Base-by-base conservation (phyloP, 176 grass and related monocot species). In the Raddia guianensis region DNA sequence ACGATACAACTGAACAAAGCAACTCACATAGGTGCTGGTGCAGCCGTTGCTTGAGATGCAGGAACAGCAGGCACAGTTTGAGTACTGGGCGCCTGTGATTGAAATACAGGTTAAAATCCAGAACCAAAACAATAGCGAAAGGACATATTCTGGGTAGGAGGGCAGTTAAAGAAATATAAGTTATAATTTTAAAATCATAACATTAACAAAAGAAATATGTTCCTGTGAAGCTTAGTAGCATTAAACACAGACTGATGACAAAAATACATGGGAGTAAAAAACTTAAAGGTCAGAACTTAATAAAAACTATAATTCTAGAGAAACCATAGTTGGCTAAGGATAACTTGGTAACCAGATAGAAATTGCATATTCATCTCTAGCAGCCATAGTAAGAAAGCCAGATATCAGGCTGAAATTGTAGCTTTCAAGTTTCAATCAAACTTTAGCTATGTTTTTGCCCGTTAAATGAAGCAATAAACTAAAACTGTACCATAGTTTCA, bases 71-170 rank as follows among this genome's bases (percentile, higher is more conserved):
- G 72, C 13, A 87, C 85, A 43, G 88, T 86, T 80, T 86, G 84
- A 56, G 87, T 86, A 83, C 87, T 45, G 19, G 89, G 87, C 7
- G 87, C 85, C 94, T 94, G 62, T 34, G 66, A 56, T 74, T 77
- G 54, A 68, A 82, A 46, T 33, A 58, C 5, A 53, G 51, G 79
- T 77, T 32, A 75, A 66, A 85, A 52, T 78, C 19, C 66, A 27
- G 11, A 49, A 70, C 20, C 11, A 9, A 19, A 83, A 6, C 12
- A 89, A 21, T 8, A 88, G 15, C 45, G 15, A 52, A 63, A 64
- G 15, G 42, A 49, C 6, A 62, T 50, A 63, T 16, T 12, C 83
- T 86, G 84, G 49, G 87, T 86, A 83, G 89, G 19, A 86, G 87
- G 7, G 87, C 94, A 91, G 62, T 34, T 60, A 56, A 77, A 80